Evolutionary conservation across 345 rosid genomes (phyloP).

Genomic region (Cardamine resedifolia): DNA sequence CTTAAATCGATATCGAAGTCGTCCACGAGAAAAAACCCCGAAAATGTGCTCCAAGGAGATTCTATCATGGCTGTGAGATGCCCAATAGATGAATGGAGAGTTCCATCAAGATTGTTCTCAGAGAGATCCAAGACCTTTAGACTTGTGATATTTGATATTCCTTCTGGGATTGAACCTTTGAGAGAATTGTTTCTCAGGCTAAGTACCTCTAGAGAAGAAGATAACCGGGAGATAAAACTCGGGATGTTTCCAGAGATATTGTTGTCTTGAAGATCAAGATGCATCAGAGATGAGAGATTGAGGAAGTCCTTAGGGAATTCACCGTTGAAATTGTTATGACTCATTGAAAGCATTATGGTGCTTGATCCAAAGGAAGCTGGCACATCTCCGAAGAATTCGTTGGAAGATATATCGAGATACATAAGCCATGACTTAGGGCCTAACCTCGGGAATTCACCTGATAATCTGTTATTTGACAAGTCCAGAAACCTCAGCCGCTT

Average conservation of each 20-base stretch:
- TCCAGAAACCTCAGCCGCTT: constrained; percentile 23
- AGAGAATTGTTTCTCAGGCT: constrained; percentile 43
- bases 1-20: too few relatives aligned
- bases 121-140: constrained; percentile 45
- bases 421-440: not conserved
- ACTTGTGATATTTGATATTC: constrained; percentile 35
- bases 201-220: constrained; percentile 35
- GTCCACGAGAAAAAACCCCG: too few relatives aligned
- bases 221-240: constrained; percentile 19
- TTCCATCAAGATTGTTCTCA: constrained; percentile 36
- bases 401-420: constrained; percentile 27
- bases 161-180: constrained; percentile 35
- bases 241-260: constrained; percentile 39
- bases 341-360: constrained; percentile 16
- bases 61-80: constrained; percentile 38
- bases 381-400: constrained; percentile 38
- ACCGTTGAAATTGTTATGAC: constrained; percentile 32
- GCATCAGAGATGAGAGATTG: constrained; percentile 10
- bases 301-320: constrained; percentile 28
- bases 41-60: not conserved
- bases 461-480: constrained; percentile 38
- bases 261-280: constrained; percentile 49
- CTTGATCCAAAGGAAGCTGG: constrained; percentile 11
- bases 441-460: constrained; percentile 40
- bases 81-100: constrained; percentile 40